Conservation (phyloP, 129 eudicot species). For the Solidago caesia region DNA sequence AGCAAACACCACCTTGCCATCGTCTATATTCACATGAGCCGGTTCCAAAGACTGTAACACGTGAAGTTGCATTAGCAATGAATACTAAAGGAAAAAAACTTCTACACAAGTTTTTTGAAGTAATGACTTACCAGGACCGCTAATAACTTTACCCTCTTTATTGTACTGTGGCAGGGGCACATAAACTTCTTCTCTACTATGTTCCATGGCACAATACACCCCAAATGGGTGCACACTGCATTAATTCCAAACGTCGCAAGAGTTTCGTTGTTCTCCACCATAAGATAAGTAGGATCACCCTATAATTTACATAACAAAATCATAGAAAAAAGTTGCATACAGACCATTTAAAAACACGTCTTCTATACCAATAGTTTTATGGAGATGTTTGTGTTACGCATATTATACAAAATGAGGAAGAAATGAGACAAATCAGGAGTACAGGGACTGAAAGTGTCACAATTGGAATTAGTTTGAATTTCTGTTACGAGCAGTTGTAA, state of each 20-base stretch:
- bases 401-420: no score
- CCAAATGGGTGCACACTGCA: no score
- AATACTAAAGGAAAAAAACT: not conserved
- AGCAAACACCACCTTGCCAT: conserved; percentile 73
- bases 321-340: not conserved
- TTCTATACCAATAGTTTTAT: not conserved
- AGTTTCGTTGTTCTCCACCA: conserved; percentile 65
- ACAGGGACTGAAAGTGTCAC: no score
- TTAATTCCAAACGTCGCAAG: conserved; percentile 79
- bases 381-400: not conserved
- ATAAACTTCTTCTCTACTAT: no score
- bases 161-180: conserved; percentile 93
- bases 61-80: not conserved
- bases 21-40: conserved; percentile 70
- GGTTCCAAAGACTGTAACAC: conserved; percentile 78
- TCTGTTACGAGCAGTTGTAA: no score
- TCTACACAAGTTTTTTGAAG: not conserved
- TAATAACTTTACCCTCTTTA: conserved; percentile 60
- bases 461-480: no score
- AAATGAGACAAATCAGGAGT: no score
- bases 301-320: conserved; percentile 20
- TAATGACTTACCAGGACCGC: conserved; percentile 67
- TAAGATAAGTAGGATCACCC: conserved; percentile 95
- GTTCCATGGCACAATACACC: no score
- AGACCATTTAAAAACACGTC: not conserved